Conservation (phyloP, 345 rosid genomes). For the Pelargonium nanum region DNA sequence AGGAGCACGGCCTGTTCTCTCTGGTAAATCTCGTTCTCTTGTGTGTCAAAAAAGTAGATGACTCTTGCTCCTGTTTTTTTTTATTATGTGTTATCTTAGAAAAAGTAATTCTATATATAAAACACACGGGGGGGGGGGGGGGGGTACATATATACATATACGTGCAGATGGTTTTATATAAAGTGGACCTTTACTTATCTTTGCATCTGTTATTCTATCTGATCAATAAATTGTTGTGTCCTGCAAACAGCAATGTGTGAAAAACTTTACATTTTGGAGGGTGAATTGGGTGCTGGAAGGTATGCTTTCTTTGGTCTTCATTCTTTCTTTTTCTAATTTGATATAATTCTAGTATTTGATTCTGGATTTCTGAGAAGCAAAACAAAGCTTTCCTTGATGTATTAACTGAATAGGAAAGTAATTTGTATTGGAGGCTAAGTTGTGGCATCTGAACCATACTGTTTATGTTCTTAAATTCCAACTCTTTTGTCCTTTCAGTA, state of each 20-base stretch:
- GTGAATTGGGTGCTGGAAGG: constrained; percentile 84
- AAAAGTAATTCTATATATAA: too few relatives aligned
- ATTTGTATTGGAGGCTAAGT: neutral
- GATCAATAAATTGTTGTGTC: constrained; percentile 4
- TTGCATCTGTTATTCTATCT: constrained; percentile 6
- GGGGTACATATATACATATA: too few relatives aligned
- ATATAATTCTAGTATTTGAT: neutral
- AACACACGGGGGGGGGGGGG: too few relatives aligned
- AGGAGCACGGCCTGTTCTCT: constrained; percentile 65
- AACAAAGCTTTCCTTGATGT: neutral
- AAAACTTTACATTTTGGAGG: constrained; percentile 57
- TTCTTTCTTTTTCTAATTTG: neutral
- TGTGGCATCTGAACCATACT: neutral
- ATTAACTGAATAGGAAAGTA: neutral
- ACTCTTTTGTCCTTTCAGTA: constrained; percentile 60
- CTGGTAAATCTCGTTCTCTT: constrained; percentile 37
- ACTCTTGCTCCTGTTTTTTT: too few relatives aligned
- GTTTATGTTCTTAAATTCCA: constrained; percentile 2
- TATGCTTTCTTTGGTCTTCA: constrained; percentile 27
- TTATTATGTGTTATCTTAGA: too few relatives aligned
- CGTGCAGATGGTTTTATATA: too few relatives aligned
- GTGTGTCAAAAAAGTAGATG: neutral
- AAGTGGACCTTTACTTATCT: too few relatives aligned
- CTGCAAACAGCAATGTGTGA: constrained; percentile 61
- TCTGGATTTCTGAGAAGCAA: neutral